phyloP scores from a whole-genome alignment of 768 basidiomycete genomes.

The Strobilomyces echinocephalus region DNA sequence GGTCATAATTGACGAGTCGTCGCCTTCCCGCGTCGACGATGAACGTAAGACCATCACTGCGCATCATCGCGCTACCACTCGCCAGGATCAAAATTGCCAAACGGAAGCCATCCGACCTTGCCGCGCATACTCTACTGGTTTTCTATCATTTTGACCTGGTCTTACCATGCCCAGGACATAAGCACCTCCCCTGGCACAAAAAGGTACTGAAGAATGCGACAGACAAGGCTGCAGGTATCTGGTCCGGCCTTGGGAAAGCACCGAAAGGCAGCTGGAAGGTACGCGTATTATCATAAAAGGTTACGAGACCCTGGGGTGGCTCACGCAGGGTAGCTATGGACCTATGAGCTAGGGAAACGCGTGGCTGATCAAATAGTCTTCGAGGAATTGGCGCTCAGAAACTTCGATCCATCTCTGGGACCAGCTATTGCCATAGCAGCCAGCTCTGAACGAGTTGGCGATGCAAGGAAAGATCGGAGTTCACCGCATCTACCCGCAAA shows the following conservation, averaged over 20 bases:
- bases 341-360: slow-evolving; percentile 61
- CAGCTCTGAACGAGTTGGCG: slow-evolving; percentile 12
- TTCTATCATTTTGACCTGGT: slow-evolving; percentile 41
- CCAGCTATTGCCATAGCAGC: slow-evolving; percentile 38
- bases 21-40: slow-evolving; percentile 7
- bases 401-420: slow-evolving; percentile 64
- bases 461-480: slow-evolving; percentile 8
- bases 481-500: slow-evolving; percentile 8
- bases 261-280: slow-evolving; percentile 71
- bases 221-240: slow-evolving; percentile 49
- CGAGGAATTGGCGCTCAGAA: slow-evolving; percentile 73
- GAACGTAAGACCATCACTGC: slow-evolving; percentile 31
- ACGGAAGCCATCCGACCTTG: slow-evolving; percentile 6
- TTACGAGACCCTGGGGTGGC: slow-evolving; percentile 1
- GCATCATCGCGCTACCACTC: slow-evolving; percentile 47
- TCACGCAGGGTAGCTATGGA: slow-evolving; percentile 42
- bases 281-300: slow-evolving; percentile 18
- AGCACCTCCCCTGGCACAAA: slow-evolving; percentile 24
- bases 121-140: slow-evolving; percentile 26
- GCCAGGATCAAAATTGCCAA: slow-evolving; percentile 18
- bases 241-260: slow-evolving; percentile 68
- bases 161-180: slow-evolving; percentile 29
- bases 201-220: slow-evolving; percentile 42
- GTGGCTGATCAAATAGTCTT: slow-evolving; percentile 71
- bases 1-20: too few relatives aligned